Evolutionary conservation across 257 asterid species (phyloP).

Genomic region (Catharanthus roseus): DNA sequence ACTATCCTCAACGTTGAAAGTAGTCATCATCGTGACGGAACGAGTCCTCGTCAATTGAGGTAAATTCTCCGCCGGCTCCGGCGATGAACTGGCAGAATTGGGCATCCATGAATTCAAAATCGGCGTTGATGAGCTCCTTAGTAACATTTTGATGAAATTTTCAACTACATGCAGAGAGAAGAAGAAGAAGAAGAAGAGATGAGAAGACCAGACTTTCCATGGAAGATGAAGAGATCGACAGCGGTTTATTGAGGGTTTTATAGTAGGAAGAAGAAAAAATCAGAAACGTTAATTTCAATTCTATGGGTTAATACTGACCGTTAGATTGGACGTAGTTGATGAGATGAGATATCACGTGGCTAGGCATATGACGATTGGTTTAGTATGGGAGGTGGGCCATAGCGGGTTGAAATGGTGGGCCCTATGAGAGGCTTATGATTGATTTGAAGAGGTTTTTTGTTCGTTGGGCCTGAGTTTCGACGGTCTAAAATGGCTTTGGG

Average conservation of each 20-base stretch:
- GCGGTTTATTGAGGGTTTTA: slow-evolving; percentile 14
- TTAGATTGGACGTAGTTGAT: too few species aligned
- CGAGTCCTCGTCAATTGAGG: slow-evolving; percentile 41
- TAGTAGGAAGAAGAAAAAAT: background rate
- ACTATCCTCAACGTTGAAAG: slow-evolving; percentile 26
- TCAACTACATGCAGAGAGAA: background rate
- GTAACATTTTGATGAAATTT: slow-evolving; percentile 27
- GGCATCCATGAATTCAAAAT: slow-evolving; percentile 49
- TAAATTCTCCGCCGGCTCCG: slow-evolving; percentile 49
- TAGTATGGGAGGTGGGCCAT: too few species aligned
- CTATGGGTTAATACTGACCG: slow-evolving; percentile 1
- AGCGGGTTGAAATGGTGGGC: too few species aligned
- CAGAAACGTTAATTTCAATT: too few species aligned
- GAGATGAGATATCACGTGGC: too few species aligned
- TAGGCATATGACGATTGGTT: too few species aligned
- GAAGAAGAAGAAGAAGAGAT: background rate
- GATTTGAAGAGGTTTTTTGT: too few species aligned
- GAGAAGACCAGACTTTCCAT: background rate
- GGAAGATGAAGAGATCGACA: too few species aligned
- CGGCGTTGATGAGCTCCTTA: slow-evolving; percentile 63
- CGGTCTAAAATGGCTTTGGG: slow-evolving; percentile 9
- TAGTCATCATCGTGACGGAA: slow-evolving; percentile 36
- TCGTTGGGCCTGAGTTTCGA: background rate
- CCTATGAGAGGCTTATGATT: too few species aligned
- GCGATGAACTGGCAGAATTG: slow-evolving; percentile 37